These are phyloP conservation scores for Voacanga thouarsii DNA, from an alignment of 257 asterid genomes.

Conservation along the genomic window DNA sequence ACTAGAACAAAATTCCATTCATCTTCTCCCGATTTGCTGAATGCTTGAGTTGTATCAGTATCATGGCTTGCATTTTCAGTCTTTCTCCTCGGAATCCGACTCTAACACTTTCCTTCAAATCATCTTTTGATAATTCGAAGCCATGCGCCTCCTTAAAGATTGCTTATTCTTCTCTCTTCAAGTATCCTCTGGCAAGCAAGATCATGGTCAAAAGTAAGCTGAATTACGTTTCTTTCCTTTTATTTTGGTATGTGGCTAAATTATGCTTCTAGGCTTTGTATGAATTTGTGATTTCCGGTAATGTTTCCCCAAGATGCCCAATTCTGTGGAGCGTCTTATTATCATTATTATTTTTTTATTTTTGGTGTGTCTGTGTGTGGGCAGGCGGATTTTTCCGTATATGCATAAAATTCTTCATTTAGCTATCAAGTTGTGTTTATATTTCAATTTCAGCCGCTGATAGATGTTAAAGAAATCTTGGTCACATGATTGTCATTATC, in stretches of 20 bases:
- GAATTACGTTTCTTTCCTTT: not conserved
- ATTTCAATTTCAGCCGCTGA: not conserved
- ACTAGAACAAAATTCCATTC: too few relatives aligned
- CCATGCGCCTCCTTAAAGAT: not conserved
- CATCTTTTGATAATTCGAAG: slow-evolving; percentile 1
- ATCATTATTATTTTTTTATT: not conserved
- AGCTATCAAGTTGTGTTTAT: not conserved
- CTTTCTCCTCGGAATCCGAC: slow-evolving; percentile 25
- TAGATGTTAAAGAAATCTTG: not conserved
- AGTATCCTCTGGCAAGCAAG: slow-evolving; percentile 65
- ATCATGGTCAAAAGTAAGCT: slow-evolving; percentile 53
- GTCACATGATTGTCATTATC: too few relatives aligned
- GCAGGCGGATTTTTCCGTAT: not conserved
- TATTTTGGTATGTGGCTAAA: not conserved
- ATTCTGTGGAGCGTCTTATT: not conserved
- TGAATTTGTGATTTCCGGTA: not conserved
- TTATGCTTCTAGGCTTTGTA: slow-evolving; percentile 3
- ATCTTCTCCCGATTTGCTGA: not conserved
- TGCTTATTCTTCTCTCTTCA: slow-evolving; percentile 29
- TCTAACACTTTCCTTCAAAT: not conserved
- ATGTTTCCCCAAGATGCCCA: not conserved
- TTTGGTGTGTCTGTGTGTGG: too few relatives aligned
- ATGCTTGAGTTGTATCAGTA: not conserved
- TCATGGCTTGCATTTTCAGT: slow-evolving; percentile 16
- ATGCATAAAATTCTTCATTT: not conserved